phyloP scores from a whole-genome alignment of 1,284 basidiomycete genomes.

The Apiotrichum gamsii region DNA sequence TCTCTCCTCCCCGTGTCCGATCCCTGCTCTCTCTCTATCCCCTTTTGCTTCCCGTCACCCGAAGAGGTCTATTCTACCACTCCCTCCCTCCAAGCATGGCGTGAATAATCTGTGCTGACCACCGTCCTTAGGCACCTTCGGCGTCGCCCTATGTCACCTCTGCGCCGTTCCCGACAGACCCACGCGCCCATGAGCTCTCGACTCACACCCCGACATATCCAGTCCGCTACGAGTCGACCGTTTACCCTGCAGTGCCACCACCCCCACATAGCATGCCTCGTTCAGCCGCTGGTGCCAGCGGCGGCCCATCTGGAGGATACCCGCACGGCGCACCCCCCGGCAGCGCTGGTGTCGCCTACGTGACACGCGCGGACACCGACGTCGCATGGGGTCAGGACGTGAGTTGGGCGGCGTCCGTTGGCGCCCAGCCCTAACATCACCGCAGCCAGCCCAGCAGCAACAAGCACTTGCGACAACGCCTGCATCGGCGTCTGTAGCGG shows the following conservation, averaged over 20 bases:
- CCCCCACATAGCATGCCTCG: slow-evolving; percentile 25
- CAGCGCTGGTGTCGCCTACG: slow-evolving; percentile 7
- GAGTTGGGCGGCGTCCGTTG: slow-evolving; percentile 17
- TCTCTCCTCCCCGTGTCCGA: neutral
- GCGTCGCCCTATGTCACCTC: slow-evolving; percentile 35
- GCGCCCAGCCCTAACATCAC: slow-evolving; percentile 16
- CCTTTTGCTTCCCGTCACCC: neutral
- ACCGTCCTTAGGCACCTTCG: slow-evolving; percentile 25
- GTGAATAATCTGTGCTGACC: too few relatives aligned
- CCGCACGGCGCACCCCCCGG: slow-evolving; percentile 8
- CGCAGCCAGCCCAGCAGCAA: neutral
- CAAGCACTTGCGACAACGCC: too few relatives aligned
- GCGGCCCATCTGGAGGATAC: slow-evolving; percentile 1
- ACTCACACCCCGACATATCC: slow-evolving; percentile 15
- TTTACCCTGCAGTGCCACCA: slow-evolving; percentile 21
- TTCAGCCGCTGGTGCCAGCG: slow-evolving; percentile 8
- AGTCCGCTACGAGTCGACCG: slow-evolving; percentile 31
- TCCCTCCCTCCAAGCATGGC: too few relatives aligned
- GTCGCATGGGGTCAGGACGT: slow-evolving; percentile 20
- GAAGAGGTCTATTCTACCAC: too few relatives aligned
- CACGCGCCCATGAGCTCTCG: slow-evolving; percentile 26
- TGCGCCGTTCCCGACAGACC: slow-evolving; percentile 32
- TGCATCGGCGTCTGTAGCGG: neutral
- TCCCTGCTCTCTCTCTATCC: too few relatives aligned
- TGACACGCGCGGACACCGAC: slow-evolving; percentile 11